Evolutionary conservation across 2,329 filamentous ascomycete species (phyloP).

Genomic region (Colletotrichum agaves): DNA sequence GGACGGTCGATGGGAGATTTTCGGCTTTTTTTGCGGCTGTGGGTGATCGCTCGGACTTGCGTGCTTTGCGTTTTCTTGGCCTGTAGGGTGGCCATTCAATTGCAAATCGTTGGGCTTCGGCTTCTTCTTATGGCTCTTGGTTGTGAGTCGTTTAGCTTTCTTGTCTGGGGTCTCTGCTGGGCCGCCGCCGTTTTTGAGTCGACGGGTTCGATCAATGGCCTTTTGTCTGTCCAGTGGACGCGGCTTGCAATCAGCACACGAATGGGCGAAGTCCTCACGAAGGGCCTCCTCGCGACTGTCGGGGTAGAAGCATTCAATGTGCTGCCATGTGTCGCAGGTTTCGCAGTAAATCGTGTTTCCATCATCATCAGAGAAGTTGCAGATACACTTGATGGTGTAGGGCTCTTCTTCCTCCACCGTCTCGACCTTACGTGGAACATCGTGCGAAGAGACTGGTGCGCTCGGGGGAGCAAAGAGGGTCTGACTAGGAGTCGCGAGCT

Average conservation of each 20-base stretch:
- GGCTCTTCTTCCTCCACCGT: slow-evolving; percentile 77
- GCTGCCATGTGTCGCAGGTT: slow-evolving; percentile 96
- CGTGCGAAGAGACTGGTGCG: slow-evolving; percentile 51
- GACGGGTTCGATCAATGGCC: slow-evolving; percentile 78
- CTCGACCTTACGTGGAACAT: slow-evolving; percentile 61
- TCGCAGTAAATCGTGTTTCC: slow-evolving; percentile 98
- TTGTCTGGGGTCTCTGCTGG: slow-evolving; percentile 69
- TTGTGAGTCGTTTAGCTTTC: slow-evolving; percentile 77
- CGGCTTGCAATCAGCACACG: slow-evolving; percentile 89
- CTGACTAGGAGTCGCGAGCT: slow-evolving; percentile 67
- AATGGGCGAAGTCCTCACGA: slow-evolving; percentile 79
- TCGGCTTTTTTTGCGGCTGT: slow-evolving; percentile 80
- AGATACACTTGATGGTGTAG: slow-evolving; percentile 98
- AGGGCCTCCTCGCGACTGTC: slow-evolving; percentile 77
- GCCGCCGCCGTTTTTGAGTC: slow-evolving; percentile 58
- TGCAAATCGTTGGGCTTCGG: slow-evolving; percentile 75
- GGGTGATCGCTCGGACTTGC: slow-evolving; percentile 56
- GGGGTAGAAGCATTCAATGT: slow-evolving; percentile 95
- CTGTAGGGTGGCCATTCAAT: slow-evolving; percentile 73
- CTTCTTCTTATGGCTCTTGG: slow-evolving; percentile 92
- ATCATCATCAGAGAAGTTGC: slow-evolving; percentile 92
- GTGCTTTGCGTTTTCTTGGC: slow-evolving; percentile 65
- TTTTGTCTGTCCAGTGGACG: slow-evolving; percentile 77
- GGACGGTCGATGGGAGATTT: slow-evolving; percentile 82
- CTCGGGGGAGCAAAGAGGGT: slow-evolving; percentile 54